These are phyloP conservation scores for Kitagawia praeruptora DNA, from an alignment of 129 eudicot species.

Conservation along the genomic window DNA sequence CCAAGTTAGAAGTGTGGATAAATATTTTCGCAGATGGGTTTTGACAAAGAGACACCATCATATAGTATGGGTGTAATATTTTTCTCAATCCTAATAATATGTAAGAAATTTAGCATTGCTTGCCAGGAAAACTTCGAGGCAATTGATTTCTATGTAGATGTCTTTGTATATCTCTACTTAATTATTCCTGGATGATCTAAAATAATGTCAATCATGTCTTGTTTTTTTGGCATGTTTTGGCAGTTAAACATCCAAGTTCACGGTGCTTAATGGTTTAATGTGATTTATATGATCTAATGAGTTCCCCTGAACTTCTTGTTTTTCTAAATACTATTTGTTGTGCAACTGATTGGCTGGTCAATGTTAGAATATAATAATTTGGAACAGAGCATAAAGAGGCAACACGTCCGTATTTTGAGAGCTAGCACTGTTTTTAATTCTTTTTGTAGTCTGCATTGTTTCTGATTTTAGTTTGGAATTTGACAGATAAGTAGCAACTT, in stretches of 20 bases:
- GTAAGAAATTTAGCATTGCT: neutral
- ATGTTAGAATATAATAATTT: neutral
- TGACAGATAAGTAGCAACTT: conserved; percentile 36
- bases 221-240: neutral
- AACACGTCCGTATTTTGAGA: neutral
- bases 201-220: neutral
- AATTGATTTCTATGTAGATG: neutral
- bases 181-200: neutral
- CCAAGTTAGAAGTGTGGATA: neutral
- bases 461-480: neutral
- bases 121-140: neutral
- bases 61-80: neutral
- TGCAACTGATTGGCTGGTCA: neutral
- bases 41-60: neutral
- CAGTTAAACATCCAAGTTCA: neutral
- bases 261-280: neutral
- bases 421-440: neutral
- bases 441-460: neutral
- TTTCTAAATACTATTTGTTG: neutral
- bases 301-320: neutral
- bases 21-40: neutral
- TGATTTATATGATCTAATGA: neutral
- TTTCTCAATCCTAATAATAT: neutral
- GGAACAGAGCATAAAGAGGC: neutral
- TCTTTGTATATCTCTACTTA: neutral